Evolutionary conservation across 495 filamentous ascomycete species (phyloP).

Genomic region (Xylaria palmicola): DNA sequence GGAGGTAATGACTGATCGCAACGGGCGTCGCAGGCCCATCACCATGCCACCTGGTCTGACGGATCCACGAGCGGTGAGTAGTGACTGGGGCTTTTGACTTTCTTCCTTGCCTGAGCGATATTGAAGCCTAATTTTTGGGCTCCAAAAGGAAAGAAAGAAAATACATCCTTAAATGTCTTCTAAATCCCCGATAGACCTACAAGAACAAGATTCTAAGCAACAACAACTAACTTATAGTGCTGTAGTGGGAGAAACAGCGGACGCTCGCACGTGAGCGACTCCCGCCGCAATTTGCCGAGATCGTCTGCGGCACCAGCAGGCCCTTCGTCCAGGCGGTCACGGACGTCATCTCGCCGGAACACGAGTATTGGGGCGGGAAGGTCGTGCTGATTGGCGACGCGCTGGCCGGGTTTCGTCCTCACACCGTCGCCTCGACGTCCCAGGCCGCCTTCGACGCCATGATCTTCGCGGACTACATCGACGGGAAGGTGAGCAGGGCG

Average conservation of each 20-base stretch:
- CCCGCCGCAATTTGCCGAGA: constrained; percentile 53
- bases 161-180: too few relatives aligned
- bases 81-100: too few relatives aligned
- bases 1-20: constrained; percentile 52
- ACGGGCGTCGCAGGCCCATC: constrained; percentile 45
- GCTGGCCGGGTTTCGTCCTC: constrained; percentile 55
- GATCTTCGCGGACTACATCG: constrained; percentile 43
- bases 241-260: constrained; percentile 47
- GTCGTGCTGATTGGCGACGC: constrained; percentile 58
- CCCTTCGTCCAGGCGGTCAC: constrained; percentile 59
- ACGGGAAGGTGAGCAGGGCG: constrained; percentile 37
- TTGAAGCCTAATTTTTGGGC: too few relatives aligned
- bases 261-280: constrained; percentile 40
- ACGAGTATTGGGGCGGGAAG: constrained; percentile 48
- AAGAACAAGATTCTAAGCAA: too few relatives aligned
- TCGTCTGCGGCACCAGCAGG: constrained; percentile 44
- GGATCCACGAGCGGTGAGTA: constrained; percentile 34
- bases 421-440: constrained; percentile 52
- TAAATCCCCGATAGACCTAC: too few relatives aligned
- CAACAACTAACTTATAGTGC: too few relatives aligned
- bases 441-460: constrained; percentile 52
- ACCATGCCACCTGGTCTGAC: constrained; percentile 53
- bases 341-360: constrained; percentile 46
- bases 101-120: too few relatives aligned
- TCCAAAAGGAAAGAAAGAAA: too few relatives aligned